phyloP scores from a whole-genome alignment of 805 yeast genomes.

The Kodamaea nitidulidarum region DNA sequence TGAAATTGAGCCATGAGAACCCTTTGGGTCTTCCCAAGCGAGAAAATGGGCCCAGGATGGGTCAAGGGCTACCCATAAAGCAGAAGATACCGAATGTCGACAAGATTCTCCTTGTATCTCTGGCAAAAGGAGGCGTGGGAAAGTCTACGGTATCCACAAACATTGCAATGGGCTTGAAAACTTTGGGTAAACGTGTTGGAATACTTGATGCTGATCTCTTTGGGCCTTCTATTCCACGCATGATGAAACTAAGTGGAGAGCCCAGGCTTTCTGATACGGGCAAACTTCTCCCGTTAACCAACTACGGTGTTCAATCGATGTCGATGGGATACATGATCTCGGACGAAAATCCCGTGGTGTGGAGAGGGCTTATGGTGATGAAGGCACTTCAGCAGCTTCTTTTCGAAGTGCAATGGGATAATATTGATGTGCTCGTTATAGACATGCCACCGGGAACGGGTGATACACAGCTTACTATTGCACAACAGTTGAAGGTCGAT shows the following conservation, averaged over 20 bases:
- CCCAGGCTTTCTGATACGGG: conserved; percentile 55
- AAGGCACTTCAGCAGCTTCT: conserved; percentile 82
- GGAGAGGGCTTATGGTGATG: conserved; percentile 87
- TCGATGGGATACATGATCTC: conserved; percentile 80
- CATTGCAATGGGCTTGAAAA: conserved; percentile 57
- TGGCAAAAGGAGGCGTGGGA: conserved; percentile 82
- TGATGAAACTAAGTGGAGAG: conserved; percentile 66
- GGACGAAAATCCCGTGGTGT: conserved; percentile 67
- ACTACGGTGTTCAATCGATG: conserved; percentile 79
- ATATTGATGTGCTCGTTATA: conserved; percentile 62
- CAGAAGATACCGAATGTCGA: conserved; percentile 57
- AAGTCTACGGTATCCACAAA: conserved; percentile 73
- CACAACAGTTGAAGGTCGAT: conserved; percentile 69
- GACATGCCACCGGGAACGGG: conserved; percentile 95
- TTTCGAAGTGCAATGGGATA: conserved; percentile 75
- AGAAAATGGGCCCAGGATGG: conserved; percentile 33
- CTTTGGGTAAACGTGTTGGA: conserved; percentile 56
- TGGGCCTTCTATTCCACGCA: conserved; percentile 79
- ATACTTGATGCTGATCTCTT: conserved; percentile 76
- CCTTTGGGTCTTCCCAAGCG: conserved; percentile 38
- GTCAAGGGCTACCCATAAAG: conserved; percentile 53
- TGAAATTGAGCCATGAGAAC: conserved; percentile 28
- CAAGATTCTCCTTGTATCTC: conserved; percentile 60
- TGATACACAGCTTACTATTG: conserved; percentile 77
- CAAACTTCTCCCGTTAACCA: conserved; percentile 59